Conservation (phyloP, 2,329 filamentous ascomycete genomes). For the Fonsecaea monophora region DNA sequence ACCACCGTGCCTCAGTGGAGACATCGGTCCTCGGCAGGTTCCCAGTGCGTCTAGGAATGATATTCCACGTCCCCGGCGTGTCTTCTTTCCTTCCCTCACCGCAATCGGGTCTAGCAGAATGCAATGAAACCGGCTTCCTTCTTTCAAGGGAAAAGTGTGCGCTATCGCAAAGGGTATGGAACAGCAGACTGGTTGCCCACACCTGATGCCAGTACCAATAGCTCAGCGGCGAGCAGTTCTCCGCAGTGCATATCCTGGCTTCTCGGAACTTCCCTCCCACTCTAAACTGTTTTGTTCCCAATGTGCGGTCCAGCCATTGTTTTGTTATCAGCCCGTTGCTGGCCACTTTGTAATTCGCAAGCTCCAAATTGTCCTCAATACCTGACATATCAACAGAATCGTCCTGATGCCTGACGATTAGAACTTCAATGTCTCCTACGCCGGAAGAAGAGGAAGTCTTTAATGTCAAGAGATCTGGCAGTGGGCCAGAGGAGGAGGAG, state of each 20-base stretch:
- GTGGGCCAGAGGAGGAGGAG: slow-evolving; percentile 43
- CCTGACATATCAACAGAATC: not conserved
- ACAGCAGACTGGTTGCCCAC: slow-evolving; percentile 1
- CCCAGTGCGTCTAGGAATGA: slow-evolving; percentile 10
- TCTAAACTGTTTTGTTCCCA: slow-evolving; percentile 4
- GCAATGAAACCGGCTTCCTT: not conserved
- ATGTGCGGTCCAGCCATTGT: slow-evolving; percentile 7
- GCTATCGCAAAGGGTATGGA: slow-evolving; percentile 6
- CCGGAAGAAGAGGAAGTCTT: slow-evolving; percentile 31
- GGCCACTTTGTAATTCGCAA: not conserved
- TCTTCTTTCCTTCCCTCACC: slow-evolving; percentile 3
- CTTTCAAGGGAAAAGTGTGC: slow-evolving; percentile 6
- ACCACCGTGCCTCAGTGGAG: slow-evolving; percentile 10
- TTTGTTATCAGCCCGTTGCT: slow-evolving; percentile 10
- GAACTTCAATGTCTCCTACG: slow-evolving; percentile 29
- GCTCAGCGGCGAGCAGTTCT: not conserved
- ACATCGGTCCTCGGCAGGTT: slow-evolving; percentile 17
- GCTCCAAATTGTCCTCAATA: not conserved
- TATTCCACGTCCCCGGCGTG: slow-evolving; percentile 3
- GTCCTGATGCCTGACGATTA: not conserved
- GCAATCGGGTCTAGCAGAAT: slow-evolving; percentile 9
- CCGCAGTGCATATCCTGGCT: slow-evolving; percentile 13
- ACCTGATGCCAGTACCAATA: slow-evolving; percentile 1
- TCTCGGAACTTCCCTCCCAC: slow-evolving; percentile 12
- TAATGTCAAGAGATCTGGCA: slow-evolving; percentile 49